Percentiles rank a stretch among this genome's conserved stretches.
phyloP scores from a whole-genome alignment of 257 asterid species.

The Solanum chiquidenum region DNA sequence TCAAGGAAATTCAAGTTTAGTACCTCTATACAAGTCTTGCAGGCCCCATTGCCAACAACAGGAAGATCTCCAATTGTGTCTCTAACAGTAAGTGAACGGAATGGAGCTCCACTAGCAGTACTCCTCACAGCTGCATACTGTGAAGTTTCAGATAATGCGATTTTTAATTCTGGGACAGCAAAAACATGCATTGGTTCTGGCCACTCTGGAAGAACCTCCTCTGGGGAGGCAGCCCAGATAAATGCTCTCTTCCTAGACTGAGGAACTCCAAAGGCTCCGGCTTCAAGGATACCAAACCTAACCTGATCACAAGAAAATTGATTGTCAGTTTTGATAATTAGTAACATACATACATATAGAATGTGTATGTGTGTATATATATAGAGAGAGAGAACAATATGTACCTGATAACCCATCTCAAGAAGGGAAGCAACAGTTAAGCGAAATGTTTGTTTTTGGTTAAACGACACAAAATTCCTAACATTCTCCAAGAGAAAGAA shows the following conservation, averaged over 20 bases:
- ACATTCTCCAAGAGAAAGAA: slow-evolving; percentile 92
- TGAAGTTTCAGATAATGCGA: slow-evolving; percentile 40
- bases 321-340: background rate
- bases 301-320: slow-evolving; percentile 31
- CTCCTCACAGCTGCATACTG: slow-evolving; percentile 81
- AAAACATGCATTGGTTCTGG: slow-evolving; percentile 98
- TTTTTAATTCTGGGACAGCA: slow-evolving; percentile 70
- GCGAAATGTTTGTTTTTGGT: slow-evolving; percentile 95
- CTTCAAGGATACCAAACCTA: slow-evolving; percentile 93
- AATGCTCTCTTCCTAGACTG: slow-evolving; percentile 95
- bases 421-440: slow-evolving; percentile 84
- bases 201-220: slow-evolving; percentile 90
- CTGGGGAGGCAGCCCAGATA: slow-evolving; percentile 97
- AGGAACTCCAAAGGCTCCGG: slow-evolving; percentile 92
- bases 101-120: slow-evolving; percentile 84
- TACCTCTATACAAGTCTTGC: slow-evolving; percentile 53
- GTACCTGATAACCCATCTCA: slow-evolving; percentile 96
- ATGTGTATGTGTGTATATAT: background rate
- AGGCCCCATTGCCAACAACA: slow-evolving; percentile 77
- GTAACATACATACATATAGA: background rate
- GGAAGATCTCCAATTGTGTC: slow-evolving; percentile 97
- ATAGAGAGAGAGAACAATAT: background rate
- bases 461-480: slow-evolving; percentile 84
- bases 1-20: background rate
- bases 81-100: slow-evolving; percentile 87